Evolutionary conservation across 31 red algal species (phyloP), one percentile per base, ranked within the genome.

Genomic region (Bonnemaisonia californica): DNA sequence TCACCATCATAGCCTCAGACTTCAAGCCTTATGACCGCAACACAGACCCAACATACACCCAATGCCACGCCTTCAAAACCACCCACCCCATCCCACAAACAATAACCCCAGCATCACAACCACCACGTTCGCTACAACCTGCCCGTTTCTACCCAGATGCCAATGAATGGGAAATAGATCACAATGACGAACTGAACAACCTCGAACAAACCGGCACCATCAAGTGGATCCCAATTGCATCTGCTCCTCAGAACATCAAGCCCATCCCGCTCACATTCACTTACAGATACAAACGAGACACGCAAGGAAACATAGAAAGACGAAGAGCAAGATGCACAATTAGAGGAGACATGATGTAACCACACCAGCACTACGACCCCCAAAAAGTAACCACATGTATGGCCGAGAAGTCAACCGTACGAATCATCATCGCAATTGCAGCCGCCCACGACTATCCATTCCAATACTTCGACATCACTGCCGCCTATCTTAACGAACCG

Each of bases 271-370:
- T 71, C 23, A 51, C 54, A 16, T 41, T 70, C 48, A 22, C 16
- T 63, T 62, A 84, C 48, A 3, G 58, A 23, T 84, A 74, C 40
- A 84, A 84, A 51, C 24, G 57, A 1, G 63, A 28, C 18, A 19
- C 5, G 23, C 33, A 72, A 3, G 45, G 32, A 1, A 19, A 18
- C 22, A 5, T 74, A 1, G 37, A 42, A 4, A 30, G 54, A 21
- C 48, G 54, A 0, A 62, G 63, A 59, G 68, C 81, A 11, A 1
- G 55, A 21, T 84, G 54, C 54, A 55, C 27, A 29, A 31, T 73
- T 39, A 28, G 68, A 4, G 81, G 69, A 4, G 68, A 84, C 37
- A 19, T 72, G 29, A 75, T 84, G 81, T 3, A 48, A 33, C 69
- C 11, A n/a, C 18, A 8, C 31, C 40, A 18, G 41, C 24, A 69